Percentiles rank a stretch among this genome's conserved stretches.
phyloP scores from a whole-genome alignment of 139 green algal genomes.

The Mychonastes homosphaera region DNA sequence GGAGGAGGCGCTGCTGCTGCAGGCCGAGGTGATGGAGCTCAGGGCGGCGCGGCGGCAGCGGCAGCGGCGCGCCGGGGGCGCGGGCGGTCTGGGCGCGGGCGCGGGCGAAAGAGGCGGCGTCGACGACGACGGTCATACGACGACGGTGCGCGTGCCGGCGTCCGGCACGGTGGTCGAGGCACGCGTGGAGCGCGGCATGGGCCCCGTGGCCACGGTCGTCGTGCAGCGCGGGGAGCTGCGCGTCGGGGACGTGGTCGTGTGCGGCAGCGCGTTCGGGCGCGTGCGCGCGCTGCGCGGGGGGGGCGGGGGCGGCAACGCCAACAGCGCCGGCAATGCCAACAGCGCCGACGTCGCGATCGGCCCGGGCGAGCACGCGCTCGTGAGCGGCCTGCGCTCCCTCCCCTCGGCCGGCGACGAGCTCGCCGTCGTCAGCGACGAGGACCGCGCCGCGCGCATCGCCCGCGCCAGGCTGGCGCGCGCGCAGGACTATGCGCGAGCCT shows the following conservation, averaged over 20 bases:
- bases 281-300: conserved; percentile 35
- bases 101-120: too few species aligned
- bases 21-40: conserved; percentile 80
- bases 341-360: conserved; percentile 13
- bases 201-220: conserved; percentile 66
- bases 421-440: conserved; percentile 22
- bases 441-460: conserved; percentile 13
- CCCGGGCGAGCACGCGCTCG: conserved; percentile 51
- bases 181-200: conserved; percentile 50
- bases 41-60: too few species aligned
- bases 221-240: conserved; percentile 23
- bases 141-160: conserved; percentile 30
- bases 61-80: too few species aligned
- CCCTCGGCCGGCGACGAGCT: conserved; percentile 76
- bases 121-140: too few species aligned
- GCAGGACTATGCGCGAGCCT: conserved; percentile 26
- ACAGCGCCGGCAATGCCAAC: too few species aligned
- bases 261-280: conserved; percentile 66
- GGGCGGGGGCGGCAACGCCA: conserved; percentile 9
- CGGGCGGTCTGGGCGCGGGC: too few species aligned
- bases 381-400: conserved; percentile 59
- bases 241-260: conserved; percentile 64
- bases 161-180: conserved; percentile 77
- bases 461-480: conserved; percentile 13
- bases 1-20: conserved; percentile 77